phyloP scores from a whole-genome alignment of 257 asterid species.

The Ophiorrhiza pumila region DNA sequence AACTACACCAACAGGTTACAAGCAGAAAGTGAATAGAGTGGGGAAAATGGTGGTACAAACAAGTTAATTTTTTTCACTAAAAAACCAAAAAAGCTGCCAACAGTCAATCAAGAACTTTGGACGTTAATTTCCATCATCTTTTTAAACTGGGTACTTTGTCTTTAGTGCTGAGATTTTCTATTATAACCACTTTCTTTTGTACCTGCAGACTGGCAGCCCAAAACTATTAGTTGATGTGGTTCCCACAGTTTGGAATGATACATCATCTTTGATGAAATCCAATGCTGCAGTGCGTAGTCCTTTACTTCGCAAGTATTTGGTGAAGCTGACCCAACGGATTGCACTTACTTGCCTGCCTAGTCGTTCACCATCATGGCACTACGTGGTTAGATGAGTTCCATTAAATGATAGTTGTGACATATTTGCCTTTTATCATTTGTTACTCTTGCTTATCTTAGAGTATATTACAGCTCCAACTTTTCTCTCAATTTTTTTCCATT shows the following conservation, averaged over 20 bases:
- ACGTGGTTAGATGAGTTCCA: conserved; percentile 62
- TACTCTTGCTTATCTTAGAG: conserved; percentile 5
- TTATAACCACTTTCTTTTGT: conserved; percentile 3
- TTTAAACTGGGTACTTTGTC: background rate
- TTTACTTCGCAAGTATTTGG: conserved; percentile 85
- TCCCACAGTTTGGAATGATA: conserved; percentile 69
- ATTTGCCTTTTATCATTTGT: conserved; percentile 7
- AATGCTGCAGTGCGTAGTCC: conserved; percentile 74
- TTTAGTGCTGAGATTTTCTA: background rate
- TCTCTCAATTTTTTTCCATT: background rate
- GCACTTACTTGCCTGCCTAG: conserved; percentile 82
- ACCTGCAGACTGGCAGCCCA: conserved; percentile 74
- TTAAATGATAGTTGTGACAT: background rate
- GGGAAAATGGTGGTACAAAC: background rate
- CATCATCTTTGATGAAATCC: conserved; percentile 63
- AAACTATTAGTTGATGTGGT: conserved; percentile 56
- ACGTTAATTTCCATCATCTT: background rate
- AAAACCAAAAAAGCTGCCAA: background rate
- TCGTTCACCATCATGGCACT: conserved; percentile 77
- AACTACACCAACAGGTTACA: background rate
- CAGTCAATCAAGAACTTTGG: background rate
- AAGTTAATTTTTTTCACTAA: background rate
- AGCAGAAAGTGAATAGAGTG: background rate
- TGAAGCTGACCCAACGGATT: conserved; percentile 84
- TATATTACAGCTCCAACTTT: background rate